These are phyloP conservation scores for Cynara cardunculus DNA, from an alignment of 129 eudicot genomes.

Conservation along the genomic window DNA sequence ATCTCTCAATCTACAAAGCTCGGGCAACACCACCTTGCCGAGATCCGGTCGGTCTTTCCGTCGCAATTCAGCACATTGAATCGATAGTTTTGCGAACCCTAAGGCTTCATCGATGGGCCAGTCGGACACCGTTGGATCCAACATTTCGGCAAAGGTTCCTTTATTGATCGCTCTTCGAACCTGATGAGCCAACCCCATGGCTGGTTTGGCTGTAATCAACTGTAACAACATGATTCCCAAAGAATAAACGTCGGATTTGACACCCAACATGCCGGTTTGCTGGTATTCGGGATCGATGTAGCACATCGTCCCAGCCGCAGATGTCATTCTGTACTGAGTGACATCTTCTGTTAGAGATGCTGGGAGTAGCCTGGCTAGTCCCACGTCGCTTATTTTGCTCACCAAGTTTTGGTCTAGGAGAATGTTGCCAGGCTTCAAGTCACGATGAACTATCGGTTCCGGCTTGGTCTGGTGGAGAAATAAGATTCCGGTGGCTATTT, in stretches of 20 bases:
- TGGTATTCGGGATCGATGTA: conserved; percentile 66
- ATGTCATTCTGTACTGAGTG: conserved; percentile 52
- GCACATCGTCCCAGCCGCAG: conserved; percentile 66
- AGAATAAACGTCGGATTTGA: conserved; percentile 56
- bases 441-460: conserved; percentile 70
- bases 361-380: conserved; percentile 59
- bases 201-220: conserved; percentile 51
- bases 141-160: conserved; percentile 39
- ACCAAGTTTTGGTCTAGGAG: conserved; percentile 49
- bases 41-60: conserved; percentile 61
- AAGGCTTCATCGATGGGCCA: conserved; percentile 56
- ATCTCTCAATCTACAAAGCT: conserved; percentile 41
- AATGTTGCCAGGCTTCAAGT: conserved; percentile 65
- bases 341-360: conserved; percentile 41
- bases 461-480: conserved; percentile 77
- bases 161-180: conserved; percentile 37
- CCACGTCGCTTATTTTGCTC: conserved; percentile 65
- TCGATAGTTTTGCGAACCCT: conserved; percentile 41
- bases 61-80: conserved; percentile 50
- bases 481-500: conserved; percentile 57
- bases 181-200: conserved; percentile 55
- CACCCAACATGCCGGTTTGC: conserved; percentile 59
- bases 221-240: conserved; percentile 58
- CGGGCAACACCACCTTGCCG: conserved; percentile 47
- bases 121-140: conserved; percentile 41